These are phyloP conservation scores for Acer yangbiense DNA, from an alignment of 345 rosid genomes.

Conservation along the genomic window DNA sequence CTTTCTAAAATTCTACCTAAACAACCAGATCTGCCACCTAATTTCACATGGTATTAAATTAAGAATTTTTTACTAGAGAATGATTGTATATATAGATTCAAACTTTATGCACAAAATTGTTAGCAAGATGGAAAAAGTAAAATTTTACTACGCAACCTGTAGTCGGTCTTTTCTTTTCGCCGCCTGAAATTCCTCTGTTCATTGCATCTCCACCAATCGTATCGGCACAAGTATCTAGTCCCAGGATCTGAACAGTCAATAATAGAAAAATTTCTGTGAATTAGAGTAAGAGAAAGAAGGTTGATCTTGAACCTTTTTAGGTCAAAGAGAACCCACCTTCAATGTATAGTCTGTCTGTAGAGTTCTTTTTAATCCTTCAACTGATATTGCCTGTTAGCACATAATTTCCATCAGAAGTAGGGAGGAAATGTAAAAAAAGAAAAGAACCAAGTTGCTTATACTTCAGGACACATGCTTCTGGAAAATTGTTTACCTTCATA, in stretches of 20 bases:
- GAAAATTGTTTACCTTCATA: constrained; percentile 37
- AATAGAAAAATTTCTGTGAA: background rate
- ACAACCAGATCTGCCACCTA: no score
- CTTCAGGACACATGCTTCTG: no score
- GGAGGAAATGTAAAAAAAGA: no score
- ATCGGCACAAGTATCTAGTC: constrained; percentile 67
- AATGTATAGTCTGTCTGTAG: constrained; percentile 60
- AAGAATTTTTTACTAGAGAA: no score
- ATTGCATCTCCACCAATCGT: constrained; percentile 71
- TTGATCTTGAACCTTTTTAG: background rate
- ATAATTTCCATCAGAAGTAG: no score
- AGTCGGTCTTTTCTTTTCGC: constrained; percentile 51
- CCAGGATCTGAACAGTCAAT: constrained; percentile 48
- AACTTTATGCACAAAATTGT: no score
- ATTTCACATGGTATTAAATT: no score
- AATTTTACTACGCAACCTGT: constrained; percentile 31
- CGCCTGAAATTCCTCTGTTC: constrained; percentile 68
- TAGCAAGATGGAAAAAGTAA: no score
- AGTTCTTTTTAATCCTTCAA: constrained; percentile 40
- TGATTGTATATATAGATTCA: no score
- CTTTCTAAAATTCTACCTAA: no score
- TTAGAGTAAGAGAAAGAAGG: background rate
- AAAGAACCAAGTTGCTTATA: no score
- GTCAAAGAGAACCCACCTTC: constrained; percentile 35
- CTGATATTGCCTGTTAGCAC: constrained; percentile 35